Base-by-base conservation (phyloP, 2,329 filamentous ascomycete species). In the Penicillium expansum region DNA sequence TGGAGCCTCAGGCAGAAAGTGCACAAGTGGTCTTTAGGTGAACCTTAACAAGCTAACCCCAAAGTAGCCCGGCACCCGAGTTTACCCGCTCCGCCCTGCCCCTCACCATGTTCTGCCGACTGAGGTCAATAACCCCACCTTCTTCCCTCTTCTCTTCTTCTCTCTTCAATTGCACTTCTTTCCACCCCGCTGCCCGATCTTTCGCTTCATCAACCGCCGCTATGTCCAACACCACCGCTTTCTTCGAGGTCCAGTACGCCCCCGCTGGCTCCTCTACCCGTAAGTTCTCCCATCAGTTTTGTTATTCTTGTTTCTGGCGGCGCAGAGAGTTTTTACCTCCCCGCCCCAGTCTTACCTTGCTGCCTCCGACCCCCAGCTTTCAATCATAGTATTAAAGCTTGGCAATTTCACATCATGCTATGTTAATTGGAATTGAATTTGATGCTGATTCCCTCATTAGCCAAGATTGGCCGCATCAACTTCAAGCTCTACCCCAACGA, bases 401-500 rank as follows among this genome's bases (percentile, higher is more conserved):
- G 14, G 48, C 43, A 53, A 61, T 57, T 54, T 52, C 35, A 35
- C 30, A 54, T 49, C 51, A 71, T 71, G 57, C 58, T 62, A 39
- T 43, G 57, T 53, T 54, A 55, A 59, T 52, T 67, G 56, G 56
- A 58, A 27, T 52, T 35, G 29, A 20, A 24, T 48, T 56, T 45
- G 44, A 55, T 51, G 32, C 61, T 66, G 27, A 67, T 45, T 56
- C 20, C 39, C 55, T 49, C 45, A 74, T 63, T 67, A 91, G 91
- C 77, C 61, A 89, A 94, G 80, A 70, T 69, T 51, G 91, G 89
- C 71, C 88, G 89, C 74, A 90, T 97, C 83, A 89, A 85, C 82
- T 95, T 97, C 83, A 86, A 87, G 71, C 90, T 97, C 75, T 96
- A 82, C 83, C 84, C 93, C 75, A 84, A 91, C 66, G 83, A 86